Conservation (phyloP, 2,329 filamentous ascomycete species). For the Ophiostoma fasciatum region DNA sequence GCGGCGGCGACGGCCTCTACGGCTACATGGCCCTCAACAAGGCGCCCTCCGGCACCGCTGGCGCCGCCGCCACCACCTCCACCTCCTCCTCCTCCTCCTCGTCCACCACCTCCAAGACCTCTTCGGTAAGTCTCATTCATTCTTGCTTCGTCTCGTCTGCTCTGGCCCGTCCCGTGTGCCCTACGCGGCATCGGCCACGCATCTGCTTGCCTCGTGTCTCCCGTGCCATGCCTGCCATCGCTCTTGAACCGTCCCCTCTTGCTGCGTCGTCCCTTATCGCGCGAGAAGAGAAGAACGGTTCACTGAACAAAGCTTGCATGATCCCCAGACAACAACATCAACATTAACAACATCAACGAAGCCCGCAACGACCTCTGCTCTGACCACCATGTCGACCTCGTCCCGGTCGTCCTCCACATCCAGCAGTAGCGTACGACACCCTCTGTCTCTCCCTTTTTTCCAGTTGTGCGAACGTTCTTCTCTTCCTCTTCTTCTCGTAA, state of each 20-base stretch:
- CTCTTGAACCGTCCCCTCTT: too few species aligned
- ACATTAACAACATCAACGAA: background rate
- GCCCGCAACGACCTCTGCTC: background rate
- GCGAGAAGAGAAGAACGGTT: background rate
- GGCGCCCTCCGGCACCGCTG: slow-evolving; percentile 42
- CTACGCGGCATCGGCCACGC: too few species aligned
- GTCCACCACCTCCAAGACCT: background rate
- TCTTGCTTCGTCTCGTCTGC: too few species aligned
- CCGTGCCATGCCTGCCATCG: too few species aligned
- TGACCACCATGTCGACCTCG: background rate
- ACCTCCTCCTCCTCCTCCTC: slow-evolving; percentile 1
- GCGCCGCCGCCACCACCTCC: slow-evolving; percentile 7
- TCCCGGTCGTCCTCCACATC: slow-evolving; percentile 1
- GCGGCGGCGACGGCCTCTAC: slow-evolving; percentile 46
- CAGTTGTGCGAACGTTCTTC: background rate
- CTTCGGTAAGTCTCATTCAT: background rate
- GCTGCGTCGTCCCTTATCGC: too few species aligned
- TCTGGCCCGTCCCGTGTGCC: too few species aligned
- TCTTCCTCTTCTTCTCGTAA: slow-evolving; percentile 4
- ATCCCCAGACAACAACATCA: slow-evolving; percentile 3
- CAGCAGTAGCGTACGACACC: slow-evolving; percentile 9
- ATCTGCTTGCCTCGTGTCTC: too few species aligned
- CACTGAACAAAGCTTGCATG: slow-evolving; percentile 6
- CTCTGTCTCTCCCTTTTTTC: background rate
- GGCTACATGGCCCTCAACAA: slow-evolving; percentile 47